Conservation (phyloP, 306 rosid genomes). For the Quercus mongolica region DNA sequence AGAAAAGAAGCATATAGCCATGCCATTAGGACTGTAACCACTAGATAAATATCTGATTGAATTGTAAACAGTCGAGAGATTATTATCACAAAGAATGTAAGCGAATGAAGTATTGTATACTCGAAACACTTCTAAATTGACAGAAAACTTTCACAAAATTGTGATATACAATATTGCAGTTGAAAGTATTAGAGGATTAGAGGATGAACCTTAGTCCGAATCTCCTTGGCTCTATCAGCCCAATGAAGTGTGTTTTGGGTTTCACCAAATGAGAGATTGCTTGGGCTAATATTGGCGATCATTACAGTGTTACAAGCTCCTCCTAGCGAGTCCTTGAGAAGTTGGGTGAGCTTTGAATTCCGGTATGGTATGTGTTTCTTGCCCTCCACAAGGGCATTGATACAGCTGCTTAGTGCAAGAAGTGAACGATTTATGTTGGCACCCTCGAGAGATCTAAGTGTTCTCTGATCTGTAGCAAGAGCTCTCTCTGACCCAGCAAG, state of each 20-base stretch:
- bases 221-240: conserved; percentile 99
- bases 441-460: conserved; percentile 90
- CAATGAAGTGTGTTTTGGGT: conserved; percentile 95
- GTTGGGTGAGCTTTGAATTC: conserved; percentile 93
- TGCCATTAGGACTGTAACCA: background rate
- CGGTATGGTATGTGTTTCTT: conserved; percentile 94
- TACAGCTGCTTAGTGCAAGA: conserved; percentile 93
- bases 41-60: background rate
- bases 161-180: background rate
- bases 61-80: background rate
- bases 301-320: conserved; percentile 91
- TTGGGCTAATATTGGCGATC: conserved; percentile 97
- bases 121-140: background rate
- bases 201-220: conserved; percentile 69
- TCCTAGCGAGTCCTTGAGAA: conserved; percentile 92
- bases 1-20: background rate
- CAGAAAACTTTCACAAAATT: background rate
- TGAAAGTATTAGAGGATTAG: conserved; percentile 15
- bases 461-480: conserved; percentile 92
- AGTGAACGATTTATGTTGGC: conserved; percentile 95
- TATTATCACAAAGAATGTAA: background rate
- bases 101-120: background rate
- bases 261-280: conserved; percentile 85
- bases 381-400: conserved; percentile 92
- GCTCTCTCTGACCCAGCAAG: conserved; percentile 99